Percentiles rank a stretch among this genome's conserved stretches.
These are phyloP conservation scores for Alternaria longipes DNA, from an alignment of 2,329 filamentous ascomycete species.

Conservation along the genomic window DNA sequence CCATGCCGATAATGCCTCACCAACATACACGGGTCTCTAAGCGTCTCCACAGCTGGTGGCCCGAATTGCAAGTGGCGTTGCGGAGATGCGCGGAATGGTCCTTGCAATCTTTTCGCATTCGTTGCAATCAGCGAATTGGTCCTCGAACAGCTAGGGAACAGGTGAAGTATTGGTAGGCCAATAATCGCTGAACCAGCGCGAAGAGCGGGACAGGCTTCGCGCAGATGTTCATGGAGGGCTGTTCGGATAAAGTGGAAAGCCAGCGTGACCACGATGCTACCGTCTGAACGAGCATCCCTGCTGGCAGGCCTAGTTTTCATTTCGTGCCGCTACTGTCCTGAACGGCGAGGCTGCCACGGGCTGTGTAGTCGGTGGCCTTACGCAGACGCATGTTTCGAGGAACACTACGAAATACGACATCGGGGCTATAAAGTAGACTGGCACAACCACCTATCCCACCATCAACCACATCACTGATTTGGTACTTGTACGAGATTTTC, in stretches of 20 bases:
- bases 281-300: background rate
- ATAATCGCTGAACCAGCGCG: background rate
- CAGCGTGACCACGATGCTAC: background rate
- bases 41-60: background rate
- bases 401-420: background rate
- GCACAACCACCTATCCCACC: background rate
- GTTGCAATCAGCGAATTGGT: background rate
- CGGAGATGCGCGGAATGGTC: slow-evolving; percentile 2
- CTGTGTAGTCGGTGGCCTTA: slow-evolving; percentile 1
- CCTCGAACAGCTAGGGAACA: background rate
- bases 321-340: background rate
- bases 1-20: background rate
- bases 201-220: background rate
- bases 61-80: background rate
- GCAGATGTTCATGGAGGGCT: background rate
- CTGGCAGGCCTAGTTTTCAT: slow-evolving; percentile 1
- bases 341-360: slow-evolving; percentile 4
- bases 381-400: background rate
- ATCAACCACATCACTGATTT: background rate
- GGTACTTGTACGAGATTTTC: background rate
- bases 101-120: background rate
- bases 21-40: background rate
- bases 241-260: background rate
- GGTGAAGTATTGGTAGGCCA: too few relatives aligned
- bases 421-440: background rate